Percentiles rank a stretch among this genome's conserved stretches.
These are phyloP conservation scores for Fusarium udum DNA, from an alignment of 2,329 filamentous ascomycete genomes.

Conservation along the genomic window DNA sequence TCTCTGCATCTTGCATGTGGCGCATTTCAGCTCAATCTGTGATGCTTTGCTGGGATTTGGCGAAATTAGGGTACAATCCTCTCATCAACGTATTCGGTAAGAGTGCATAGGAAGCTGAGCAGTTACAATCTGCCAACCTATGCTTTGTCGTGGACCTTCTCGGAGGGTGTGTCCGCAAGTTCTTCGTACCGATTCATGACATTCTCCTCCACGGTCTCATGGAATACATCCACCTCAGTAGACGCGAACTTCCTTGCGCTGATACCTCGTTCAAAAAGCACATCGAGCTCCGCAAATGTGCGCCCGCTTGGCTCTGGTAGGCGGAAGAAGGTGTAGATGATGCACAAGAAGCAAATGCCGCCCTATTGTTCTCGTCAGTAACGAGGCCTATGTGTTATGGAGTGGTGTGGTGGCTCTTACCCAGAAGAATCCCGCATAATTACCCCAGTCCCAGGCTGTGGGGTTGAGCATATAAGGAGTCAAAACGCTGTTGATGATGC, in stretches of 20 bases:
- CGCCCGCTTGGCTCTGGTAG: constrained; percentile 79
- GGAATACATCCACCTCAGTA: constrained; percentile 66
- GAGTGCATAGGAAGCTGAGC: background rate
- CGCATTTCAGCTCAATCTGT: constrained; percentile 7
- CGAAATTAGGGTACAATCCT: background rate
- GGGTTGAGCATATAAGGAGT: constrained; percentile 96
- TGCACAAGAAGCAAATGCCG: constrained; percentile 80
- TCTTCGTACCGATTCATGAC: constrained; percentile 61
- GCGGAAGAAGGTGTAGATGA: constrained; percentile 72
- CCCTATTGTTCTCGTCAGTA: constrained; percentile 54
- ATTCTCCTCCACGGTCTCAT: constrained; percentile 58
- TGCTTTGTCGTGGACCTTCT: constrained; percentile 26
- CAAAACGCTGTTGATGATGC: constrained; percentile 81
- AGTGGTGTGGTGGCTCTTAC: constrained; percentile 46
- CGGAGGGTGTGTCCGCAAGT: constrained; percentile 35
- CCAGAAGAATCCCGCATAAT: constrained; percentile 91
- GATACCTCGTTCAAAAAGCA: constrained; percentile 80
- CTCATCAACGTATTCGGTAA: background rate
- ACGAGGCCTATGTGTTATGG: background rate
- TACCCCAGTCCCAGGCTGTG: constrained; percentile 85
- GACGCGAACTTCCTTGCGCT: constrained; percentile 76
- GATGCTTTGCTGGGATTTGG: background rate
- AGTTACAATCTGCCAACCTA: constrained; percentile 16
- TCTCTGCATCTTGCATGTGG: constrained; percentile 28
- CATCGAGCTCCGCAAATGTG: constrained; percentile 85